Conservation (phyloP, 192 early-diverging fungal species). For the Endogone sp. region DNA sequence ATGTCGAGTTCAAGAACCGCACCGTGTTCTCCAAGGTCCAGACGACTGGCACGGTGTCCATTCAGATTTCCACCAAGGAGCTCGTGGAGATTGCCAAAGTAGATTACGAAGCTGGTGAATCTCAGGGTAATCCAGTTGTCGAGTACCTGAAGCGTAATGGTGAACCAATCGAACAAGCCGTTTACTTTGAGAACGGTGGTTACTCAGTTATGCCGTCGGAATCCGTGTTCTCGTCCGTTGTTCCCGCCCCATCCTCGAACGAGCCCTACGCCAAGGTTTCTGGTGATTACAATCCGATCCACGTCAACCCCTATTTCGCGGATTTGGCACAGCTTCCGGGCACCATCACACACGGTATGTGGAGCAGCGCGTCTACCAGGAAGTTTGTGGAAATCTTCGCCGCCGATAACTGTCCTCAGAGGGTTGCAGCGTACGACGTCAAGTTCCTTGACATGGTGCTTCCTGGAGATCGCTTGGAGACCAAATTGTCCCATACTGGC, state of each 20-base stretch:
- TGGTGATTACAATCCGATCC: slow-evolving; percentile 94
- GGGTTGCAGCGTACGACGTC: slow-evolving; percentile 82
- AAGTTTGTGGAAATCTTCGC: slow-evolving; percentile 96
- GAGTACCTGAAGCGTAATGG: slow-evolving; percentile 87
- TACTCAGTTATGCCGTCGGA: slow-evolving; percentile 90
- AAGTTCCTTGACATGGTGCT: slow-evolving; percentile 92
- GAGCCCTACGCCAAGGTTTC: slow-evolving; percentile 82
- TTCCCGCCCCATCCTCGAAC: slow-evolving; percentile 84
- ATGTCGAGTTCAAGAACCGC: slow-evolving; percentile 53
- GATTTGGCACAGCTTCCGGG: slow-evolving; percentile 85
- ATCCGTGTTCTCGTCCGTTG: slow-evolving; percentile 80
- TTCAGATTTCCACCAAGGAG: slow-evolving; percentile 79
- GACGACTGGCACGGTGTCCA: slow-evolving; percentile 70
- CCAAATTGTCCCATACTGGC: slow-evolving; percentile 88
- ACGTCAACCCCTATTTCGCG: slow-evolving; percentile 94
- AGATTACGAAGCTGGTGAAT: slow-evolving; percentile 66
- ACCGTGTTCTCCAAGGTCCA: slow-evolving; percentile 65
- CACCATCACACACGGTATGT: slow-evolving; percentile 98
- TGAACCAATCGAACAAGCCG: slow-evolving; percentile 81
- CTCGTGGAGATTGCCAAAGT: slow-evolving; percentile 81
- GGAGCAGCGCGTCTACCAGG: slow-evolving; percentile 90
- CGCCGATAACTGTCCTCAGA: slow-evolving; percentile 87
- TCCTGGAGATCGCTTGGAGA: slow-evolving; percentile 84
- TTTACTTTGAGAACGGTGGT: slow-evolving; percentile 86
- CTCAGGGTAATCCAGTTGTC: slow-evolving; percentile 83